Percentiles rank a stretch among this genome's conserved stretches.
Evolutionary conservation across 805 yeast genomes (phyloP).

Genomic region (Kluyveromyces nonfermentans): DNA sequence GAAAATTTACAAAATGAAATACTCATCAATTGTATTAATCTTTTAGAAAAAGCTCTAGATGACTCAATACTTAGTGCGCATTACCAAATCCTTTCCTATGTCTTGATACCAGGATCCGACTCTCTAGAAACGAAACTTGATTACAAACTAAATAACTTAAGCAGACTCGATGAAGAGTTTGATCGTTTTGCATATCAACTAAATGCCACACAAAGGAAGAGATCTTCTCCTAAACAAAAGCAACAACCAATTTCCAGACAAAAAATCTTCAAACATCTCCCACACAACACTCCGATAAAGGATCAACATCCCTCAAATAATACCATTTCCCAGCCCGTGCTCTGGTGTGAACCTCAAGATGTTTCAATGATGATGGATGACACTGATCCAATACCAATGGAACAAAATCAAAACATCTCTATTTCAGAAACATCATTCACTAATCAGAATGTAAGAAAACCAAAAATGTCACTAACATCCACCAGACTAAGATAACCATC

Average conservation of each 20-base stretch:
- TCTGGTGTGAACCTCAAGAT: conserved; percentile 13
- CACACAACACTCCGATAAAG: neutral
- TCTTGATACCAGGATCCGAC: conserved; percentile 11
- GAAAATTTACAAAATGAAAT: conserved; percentile 46
- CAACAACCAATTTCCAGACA: conserved; percentile 13
- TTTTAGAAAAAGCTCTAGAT: conserved; percentile 40
- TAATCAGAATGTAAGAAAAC: conserved; percentile 5
- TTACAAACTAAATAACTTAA: conserved; percentile 23
- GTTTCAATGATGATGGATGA: conserved; percentile 16
- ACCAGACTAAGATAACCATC: conserved; percentile 3
- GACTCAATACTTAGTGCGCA: conserved; percentile 19
- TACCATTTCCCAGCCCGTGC: conserved; percentile 6
- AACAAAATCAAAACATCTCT: conserved; percentile 5
- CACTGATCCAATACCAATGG: conserved; percentile 16
- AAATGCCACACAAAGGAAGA: conserved; percentile 8
- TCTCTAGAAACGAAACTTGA: conserved; percentile 13
- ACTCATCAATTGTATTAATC: conserved; percentile 43
- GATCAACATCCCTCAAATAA: neutral
- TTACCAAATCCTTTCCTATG: conserved; percentile 18
- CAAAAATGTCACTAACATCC: conserved; percentile 8
- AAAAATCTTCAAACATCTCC: conserved; percentile 15
- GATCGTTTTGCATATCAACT: conserved; percentile 22
- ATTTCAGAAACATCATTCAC: conserved; percentile 14
- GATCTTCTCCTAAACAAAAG: conserved; percentile 12
- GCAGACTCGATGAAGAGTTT: conserved; percentile 29